A percentile compares a stretch with the other conserved stretches of the same genome.
Conservation (phyloP, 257 asterid genomes). For the Osmanthus fragrans region DNA sequence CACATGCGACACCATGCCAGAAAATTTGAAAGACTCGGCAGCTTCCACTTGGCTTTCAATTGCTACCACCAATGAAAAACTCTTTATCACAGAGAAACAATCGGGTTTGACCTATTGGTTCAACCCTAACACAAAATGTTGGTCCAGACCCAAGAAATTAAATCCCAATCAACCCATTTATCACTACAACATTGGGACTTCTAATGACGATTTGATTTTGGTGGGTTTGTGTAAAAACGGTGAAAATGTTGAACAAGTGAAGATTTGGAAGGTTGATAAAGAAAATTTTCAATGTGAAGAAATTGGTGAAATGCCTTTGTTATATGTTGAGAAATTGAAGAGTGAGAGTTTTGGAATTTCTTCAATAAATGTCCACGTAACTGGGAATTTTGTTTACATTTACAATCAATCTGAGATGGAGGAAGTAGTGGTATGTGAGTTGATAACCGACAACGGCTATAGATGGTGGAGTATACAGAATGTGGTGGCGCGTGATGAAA, state of each 20-base stretch:
- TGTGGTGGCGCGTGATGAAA: constrained; percentile 35
- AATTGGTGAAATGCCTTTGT: constrained; percentile 62
- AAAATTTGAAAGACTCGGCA: constrained; percentile 38
- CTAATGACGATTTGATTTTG: constrained; percentile 33
- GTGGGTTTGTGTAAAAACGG: constrained; percentile 38
- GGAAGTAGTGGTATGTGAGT: constrained; percentile 69
- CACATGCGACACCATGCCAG: constrained; percentile 57
- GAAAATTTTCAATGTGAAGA: constrained; percentile 35
- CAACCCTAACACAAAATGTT: constrained; percentile 44
- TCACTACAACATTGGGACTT: constrained; percentile 43
- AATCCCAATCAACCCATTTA: constrained; percentile 34
- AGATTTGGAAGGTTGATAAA: constrained; percentile 46
- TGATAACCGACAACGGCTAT: constrained; percentile 23
- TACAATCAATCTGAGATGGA: constrained; percentile 38
- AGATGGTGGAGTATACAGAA: constrained; percentile 47
- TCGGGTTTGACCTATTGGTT: constrained; percentile 59
- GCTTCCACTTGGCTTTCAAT: constrained; percentile 55
- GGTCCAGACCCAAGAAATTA: constrained; percentile 46
- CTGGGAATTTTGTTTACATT: constrained; percentile 44
- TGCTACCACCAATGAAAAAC: constrained; percentile 46
- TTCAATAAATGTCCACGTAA: constrained; percentile 36
- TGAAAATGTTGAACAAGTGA: constrained; percentile 33
- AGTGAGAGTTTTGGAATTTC: constrained; percentile 34
- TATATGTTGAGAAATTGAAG: constrained; percentile 37
- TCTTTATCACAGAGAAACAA: constrained; percentile 47